Conservation (phyloP, 2,329 filamentous ascomycete genomes). For the Lachnum nothofagi region DNA sequence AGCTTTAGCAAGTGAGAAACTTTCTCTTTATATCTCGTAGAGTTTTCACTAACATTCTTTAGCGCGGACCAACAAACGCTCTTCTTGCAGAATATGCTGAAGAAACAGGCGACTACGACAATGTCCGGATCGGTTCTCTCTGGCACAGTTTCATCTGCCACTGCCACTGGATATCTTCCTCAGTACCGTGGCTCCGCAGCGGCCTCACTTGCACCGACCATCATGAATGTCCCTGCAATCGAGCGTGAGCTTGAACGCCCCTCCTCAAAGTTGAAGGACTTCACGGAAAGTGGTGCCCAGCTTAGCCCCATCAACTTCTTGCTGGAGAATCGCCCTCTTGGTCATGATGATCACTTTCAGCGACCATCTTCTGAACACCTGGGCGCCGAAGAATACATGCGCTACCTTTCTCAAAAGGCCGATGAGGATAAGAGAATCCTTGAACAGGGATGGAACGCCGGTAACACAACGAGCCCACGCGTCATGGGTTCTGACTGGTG, state of each 20-base stretch:
- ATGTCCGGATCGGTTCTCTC: slow-evolving; percentile 27
- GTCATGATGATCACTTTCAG: slow-evolving; percentile 3
- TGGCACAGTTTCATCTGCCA: slow-evolving; percentile 30
- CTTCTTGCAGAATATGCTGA: slow-evolving; percentile 33
- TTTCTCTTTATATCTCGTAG: neutral
- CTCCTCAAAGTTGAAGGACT: slow-evolving; percentile 6
- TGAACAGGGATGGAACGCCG: slow-evolving; percentile 18
- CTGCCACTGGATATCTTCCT: slow-evolving; percentile 32
- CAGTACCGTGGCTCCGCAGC: slow-evolving; percentile 31
- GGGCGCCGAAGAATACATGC: slow-evolving; percentile 25
- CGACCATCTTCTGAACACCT: slow-evolving; percentile 9
- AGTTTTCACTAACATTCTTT: neutral
- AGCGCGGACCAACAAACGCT: slow-evolving; percentile 28
- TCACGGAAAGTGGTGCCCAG: neutral
- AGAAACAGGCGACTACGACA: slow-evolving; percentile 18
- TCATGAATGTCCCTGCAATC: slow-evolving; percentile 9
- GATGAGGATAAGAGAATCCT: slow-evolving; percentile 18
- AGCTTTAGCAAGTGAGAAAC: slow-evolving; percentile 24
- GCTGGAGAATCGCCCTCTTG: slow-evolving; percentile 22
- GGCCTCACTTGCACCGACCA: slow-evolving; percentile 30
- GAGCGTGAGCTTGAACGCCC: slow-evolving; percentile 12
- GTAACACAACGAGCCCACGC: slow-evolving; percentile 14
- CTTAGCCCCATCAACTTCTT: slow-evolving; percentile 8
- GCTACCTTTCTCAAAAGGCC: slow-evolving; percentile 22
- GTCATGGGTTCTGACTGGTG: slow-evolving; percentile 20